Conservation (phyloP, 768 basidiomycete genomes). For the Glaciozyma antarctica region DNA sequence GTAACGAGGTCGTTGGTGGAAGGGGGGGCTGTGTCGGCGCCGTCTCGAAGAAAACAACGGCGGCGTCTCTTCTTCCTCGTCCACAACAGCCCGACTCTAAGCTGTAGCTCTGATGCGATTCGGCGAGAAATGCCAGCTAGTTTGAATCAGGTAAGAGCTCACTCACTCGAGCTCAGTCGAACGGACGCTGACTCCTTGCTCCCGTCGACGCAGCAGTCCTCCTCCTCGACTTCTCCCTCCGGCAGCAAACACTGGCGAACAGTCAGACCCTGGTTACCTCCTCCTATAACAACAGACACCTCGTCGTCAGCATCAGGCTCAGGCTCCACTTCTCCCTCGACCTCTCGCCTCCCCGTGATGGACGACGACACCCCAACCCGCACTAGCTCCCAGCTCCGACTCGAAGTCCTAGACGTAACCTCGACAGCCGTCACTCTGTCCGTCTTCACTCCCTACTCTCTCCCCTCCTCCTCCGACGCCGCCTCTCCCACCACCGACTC, state of each 20-base stretch:
- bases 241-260: too few species aligned
- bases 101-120: too few species aligned
- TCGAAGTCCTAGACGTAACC: constrained; percentile 29
- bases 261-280: too few species aligned
- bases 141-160: background rate
- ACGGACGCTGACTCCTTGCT: background rate
- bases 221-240: too few species aligned
- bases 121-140: background rate
- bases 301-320: too few species aligned
- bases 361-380: too few species aligned
- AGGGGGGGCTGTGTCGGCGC: background rate
- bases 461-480: background rate
- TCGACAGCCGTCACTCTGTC: constrained; percentile 26
- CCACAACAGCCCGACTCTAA: too few species aligned
- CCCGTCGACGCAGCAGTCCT: too few species aligned
- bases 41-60: background rate
- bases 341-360: too few species aligned
- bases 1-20: background rate
- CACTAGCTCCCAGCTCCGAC: background rate
- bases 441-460: constrained; percentile 19
- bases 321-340: too few species aligned
- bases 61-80: background rate
- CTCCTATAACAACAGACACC: too few species aligned
- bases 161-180: background rate
- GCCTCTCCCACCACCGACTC: background rate